phyloP scores from a whole-genome alignment of 2,329 filamentous ascomycete genomes.

The Fonsecaea nubica region DNA sequence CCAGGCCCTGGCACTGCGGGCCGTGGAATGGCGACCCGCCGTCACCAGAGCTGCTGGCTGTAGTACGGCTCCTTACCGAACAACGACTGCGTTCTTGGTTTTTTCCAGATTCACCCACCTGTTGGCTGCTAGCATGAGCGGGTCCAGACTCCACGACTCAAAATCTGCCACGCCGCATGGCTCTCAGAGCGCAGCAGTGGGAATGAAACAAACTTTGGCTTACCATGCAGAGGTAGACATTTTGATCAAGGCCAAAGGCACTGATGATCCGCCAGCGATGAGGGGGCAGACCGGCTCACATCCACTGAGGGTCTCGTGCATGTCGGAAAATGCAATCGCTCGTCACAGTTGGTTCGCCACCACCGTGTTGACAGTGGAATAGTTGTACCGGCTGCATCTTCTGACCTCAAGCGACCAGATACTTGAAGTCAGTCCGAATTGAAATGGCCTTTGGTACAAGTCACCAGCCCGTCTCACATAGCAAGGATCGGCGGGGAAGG shows the following conservation, averaged over 20 bases:
- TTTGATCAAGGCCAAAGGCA: slow-evolving; percentile 7
- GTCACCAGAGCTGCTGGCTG: slow-evolving; percentile 16
- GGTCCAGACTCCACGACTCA: slow-evolving; percentile 28
- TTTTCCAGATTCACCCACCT: slow-evolving; percentile 16
- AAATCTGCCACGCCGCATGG: slow-evolving; percentile 25
- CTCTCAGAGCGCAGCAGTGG: slow-evolving; percentile 1
- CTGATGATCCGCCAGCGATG: slow-evolving; percentile 11
- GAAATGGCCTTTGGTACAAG: slow-evolving; percentile 20
- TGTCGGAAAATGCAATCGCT: slow-evolving; percentile 11
- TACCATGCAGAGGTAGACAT: slow-evolving; percentile 10
- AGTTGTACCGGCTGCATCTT: slow-evolving; percentile 14
- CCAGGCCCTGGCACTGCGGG: slow-evolving; percentile 13
- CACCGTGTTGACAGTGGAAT: slow-evolving; percentile 11
- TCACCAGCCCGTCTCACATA: slow-evolving; percentile 25
- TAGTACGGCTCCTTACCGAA: slow-evolving; percentile 20
- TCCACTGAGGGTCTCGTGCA: slow-evolving; percentile 24
- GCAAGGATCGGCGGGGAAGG: slow-evolving; percentile 21
- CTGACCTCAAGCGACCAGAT: slow-evolving; percentile 18
- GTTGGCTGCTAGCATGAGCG: slow-evolving; percentile 19
- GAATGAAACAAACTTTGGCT: slow-evolving; percentile 17
- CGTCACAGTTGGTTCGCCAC: slow-evolving; percentile 22
- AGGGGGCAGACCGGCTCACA: slow-evolving; percentile 15
- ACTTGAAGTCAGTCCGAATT: slow-evolving; percentile 11
- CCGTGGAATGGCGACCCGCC: slow-evolving; percentile 15
- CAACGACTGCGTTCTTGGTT: slow-evolving; percentile 10